phyloP scores from a whole-genome alignment of 345 rosid species.

The Camelina hispida region DNA sequence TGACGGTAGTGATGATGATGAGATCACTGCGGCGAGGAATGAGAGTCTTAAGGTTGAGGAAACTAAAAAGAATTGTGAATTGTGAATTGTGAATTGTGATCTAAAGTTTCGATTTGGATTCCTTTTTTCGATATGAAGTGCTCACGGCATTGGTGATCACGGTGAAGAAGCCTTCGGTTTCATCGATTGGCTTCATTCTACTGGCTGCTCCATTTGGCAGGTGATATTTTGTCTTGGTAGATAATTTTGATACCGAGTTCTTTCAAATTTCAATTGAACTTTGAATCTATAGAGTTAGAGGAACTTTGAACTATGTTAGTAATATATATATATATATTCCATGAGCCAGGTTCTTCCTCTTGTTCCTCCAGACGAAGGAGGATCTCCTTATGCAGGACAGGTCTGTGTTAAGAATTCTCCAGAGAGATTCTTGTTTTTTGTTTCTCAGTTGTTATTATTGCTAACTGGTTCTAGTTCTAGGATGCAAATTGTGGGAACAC shows the following conservation, averaged over 20 bases:
- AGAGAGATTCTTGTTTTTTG: not conserved
- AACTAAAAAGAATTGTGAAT: conserved; percentile 37
- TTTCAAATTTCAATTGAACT: not conserved
- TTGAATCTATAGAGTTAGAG: conserved; percentile 7
- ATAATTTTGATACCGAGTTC: too few species aligned
- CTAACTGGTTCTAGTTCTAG: conserved; percentile 57
- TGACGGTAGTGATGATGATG: conserved; percentile 45
- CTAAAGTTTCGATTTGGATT: too few species aligned
- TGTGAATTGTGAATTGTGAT: too few species aligned
- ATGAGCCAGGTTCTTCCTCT: too few species aligned
- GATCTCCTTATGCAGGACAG: too few species aligned
- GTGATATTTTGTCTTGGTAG: conserved; percentile 33
- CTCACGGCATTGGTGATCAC: conserved; percentile 87
- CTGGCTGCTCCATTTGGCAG: conserved; percentile 97
- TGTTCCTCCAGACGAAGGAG: too few species aligned
- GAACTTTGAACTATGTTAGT: not conserved
- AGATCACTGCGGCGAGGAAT: conserved; percentile 32
- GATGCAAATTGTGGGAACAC: too few species aligned
- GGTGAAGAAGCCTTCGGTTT: conserved; percentile 79
- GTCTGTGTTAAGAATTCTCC: too few species aligned
- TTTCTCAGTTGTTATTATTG: not conserved
- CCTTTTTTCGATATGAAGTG: conserved; percentile 49
- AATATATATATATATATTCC: not conserved
- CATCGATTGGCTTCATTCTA: conserved; percentile 82
- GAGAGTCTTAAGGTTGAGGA: conserved; percentile 46